phyloP scores from a whole-genome alignment of 1,139 yeast species.

The Suhomyces anneliseae region DNA sequence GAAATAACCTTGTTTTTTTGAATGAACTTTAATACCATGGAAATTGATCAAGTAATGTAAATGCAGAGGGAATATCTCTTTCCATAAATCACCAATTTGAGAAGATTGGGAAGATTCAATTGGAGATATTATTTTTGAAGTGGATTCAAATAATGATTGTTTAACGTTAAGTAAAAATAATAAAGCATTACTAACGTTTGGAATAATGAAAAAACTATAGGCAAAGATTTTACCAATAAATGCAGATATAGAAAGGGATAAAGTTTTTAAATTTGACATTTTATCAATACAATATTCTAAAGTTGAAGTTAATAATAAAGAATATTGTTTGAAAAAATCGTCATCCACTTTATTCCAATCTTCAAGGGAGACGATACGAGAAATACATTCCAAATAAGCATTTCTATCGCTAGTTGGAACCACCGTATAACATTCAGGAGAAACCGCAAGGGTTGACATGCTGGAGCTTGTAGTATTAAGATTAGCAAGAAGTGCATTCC shows the following conservation, averaged over 20 bases:
- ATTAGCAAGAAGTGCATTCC: conserved; percentile 54
- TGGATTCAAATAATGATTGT: conserved; percentile 31
- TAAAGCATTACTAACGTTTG: conserved; percentile 62
- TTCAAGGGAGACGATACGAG: conserved; percentile 59
- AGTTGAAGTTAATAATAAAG: conserved; percentile 48
- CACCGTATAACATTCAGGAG: conserved; percentile 8
- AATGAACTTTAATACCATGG: conserved; percentile 25
- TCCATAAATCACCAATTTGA: conserved; percentile 10
- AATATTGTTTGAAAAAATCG: conserved; percentile 26
- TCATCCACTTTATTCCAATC: conserved; percentile 55
- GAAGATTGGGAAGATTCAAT: neutral
- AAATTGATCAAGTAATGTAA: conserved; percentile 39
- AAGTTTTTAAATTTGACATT: conserved; percentile 50
- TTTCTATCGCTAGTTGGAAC: conserved; percentile 52
- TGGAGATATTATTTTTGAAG: conserved; percentile 5
- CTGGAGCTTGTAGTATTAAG: conserved; percentile 16
- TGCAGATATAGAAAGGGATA: conserved; percentile 63
- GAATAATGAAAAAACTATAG: conserved; percentile 58
- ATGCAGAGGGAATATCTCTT: conserved; percentile 36
- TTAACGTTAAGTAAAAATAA: conserved; percentile 62
- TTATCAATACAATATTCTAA: conserved; percentile 55
- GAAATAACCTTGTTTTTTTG: conserved; percentile 25
- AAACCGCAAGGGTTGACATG: neutral
- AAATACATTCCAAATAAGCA: conserved; percentile 73
- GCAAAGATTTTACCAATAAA: conserved; percentile 83